Evolutionary conservation across 768 basidiomycete species (phyloP).

Genomic region (Trametes elegans): DNA sequence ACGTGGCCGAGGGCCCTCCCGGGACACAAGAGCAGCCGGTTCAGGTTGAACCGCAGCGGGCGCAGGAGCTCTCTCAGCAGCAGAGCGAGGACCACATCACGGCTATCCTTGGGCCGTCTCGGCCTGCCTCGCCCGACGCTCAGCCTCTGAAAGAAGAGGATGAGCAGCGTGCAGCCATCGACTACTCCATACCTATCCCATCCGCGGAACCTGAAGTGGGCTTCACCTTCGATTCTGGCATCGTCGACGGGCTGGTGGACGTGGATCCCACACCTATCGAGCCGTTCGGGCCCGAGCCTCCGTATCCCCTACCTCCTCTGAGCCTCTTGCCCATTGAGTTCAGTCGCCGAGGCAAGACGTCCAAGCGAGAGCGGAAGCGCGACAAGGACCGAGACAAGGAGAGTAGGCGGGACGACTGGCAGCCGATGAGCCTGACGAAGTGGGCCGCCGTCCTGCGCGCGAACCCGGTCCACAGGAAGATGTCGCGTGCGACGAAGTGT

Average conservation of each 20-base stretch:
- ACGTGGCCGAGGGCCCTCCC: not conserved
- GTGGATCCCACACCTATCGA: not conserved
- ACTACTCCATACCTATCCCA: constrained; percentile 18
- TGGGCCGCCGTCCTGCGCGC: constrained; percentile 72
- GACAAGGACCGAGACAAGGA: constrained; percentile 50
- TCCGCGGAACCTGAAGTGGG: not conserved
- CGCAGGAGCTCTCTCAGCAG: not conserved
- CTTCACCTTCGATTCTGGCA: constrained; percentile 1
- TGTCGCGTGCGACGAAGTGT: constrained; percentile 72
- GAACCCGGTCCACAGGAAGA: constrained; percentile 73
- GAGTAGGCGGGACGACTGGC: constrained; percentile 57
- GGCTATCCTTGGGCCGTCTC: constrained; percentile 10
- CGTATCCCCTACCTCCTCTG: constrained; percentile 55
- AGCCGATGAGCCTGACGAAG: constrained; percentile 44
- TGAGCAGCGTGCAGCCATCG: not conserved
- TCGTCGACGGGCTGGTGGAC: not conserved
- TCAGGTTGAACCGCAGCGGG: not conserved
- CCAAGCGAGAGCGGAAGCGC: constrained; percentile 48
- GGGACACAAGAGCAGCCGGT: not conserved
- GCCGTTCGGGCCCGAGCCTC: constrained; percentile 34
- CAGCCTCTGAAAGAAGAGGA: not conserved
- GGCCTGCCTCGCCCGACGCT: not conserved
- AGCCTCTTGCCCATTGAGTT: constrained; percentile 55
- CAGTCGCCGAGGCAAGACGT: constrained; percentile 45
- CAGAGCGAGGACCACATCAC: constrained; percentile 15